These are phyloP conservation scores for Jimgerdemannia flammicorona DNA, from an alignment of 192 early-diverging fungal species.

Conservation along the genomic window DNA sequence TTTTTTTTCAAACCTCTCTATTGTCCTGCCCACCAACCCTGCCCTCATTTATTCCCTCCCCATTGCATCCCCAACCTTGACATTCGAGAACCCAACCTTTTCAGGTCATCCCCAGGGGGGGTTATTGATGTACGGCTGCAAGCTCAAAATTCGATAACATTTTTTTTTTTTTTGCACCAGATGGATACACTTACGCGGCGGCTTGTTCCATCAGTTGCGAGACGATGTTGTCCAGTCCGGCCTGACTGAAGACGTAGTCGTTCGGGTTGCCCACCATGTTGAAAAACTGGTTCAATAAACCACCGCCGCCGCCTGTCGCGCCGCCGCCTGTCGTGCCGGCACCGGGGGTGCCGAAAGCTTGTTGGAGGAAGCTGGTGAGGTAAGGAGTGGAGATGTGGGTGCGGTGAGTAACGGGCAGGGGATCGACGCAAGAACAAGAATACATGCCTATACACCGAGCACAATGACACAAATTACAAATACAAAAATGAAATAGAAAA, in stretches of 20 bases:
- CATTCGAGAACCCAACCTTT: too few relatives aligned
- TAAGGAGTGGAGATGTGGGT: conserved; percentile 21
- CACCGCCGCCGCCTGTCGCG: neutral
- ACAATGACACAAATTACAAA: neutral
- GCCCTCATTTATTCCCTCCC: too few relatives aligned
- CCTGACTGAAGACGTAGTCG: conserved; percentile 86
- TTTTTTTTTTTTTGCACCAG: neutral
- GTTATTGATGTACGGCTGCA: too few relatives aligned
- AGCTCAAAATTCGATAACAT: too few relatives aligned
- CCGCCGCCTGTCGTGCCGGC: neutral
- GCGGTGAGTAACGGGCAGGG: conserved; percentile 13
- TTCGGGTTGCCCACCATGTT: conserved; percentile 46
- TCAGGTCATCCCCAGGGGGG: too few relatives aligned
- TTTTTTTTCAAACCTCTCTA: too few relatives aligned
- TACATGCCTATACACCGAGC: neutral
- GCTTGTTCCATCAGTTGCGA: conserved; percentile 78
- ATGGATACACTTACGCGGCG: conserved; percentile 34
- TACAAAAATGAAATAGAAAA: neutral
- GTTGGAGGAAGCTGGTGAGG: conserved; percentile 16
- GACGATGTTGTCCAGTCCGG: conserved; percentile 85
- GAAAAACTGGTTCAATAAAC: conserved; percentile 17
- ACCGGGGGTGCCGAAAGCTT: conserved; percentile 14
- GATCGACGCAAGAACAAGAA: too few relatives aligned
- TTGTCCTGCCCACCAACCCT: too few relatives aligned
- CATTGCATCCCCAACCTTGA: too few relatives aligned